These are phyloP conservation scores for Dactylonectria macrodidyma DNA, from an alignment of 2,329 filamentous ascomycete species.

Conservation along the genomic window DNA sequence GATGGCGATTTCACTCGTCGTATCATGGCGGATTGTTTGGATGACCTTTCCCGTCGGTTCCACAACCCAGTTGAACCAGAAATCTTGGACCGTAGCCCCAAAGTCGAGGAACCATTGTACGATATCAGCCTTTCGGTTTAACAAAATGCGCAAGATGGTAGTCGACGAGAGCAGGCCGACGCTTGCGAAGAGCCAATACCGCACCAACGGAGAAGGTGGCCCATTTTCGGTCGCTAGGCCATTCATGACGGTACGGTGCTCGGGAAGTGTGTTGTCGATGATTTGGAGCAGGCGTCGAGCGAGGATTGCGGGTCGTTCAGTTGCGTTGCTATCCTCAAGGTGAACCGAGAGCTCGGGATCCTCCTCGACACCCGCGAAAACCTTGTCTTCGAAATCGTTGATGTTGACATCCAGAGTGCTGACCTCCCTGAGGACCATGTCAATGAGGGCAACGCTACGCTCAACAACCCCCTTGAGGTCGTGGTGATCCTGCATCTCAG, in stretches of 20 bases:
- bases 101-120: slow-evolving; percentile 84
- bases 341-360: slow-evolving; percentile 72
- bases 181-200: slow-evolving; percentile 90
- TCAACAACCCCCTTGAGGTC: slow-evolving; percentile 82
- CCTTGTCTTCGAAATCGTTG: slow-evolving; percentile 75
- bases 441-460: slow-evolving; percentile 87
- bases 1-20: slow-evolving; percentile 93
- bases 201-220: slow-evolving; percentile 79
- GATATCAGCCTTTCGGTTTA: slow-evolving; percentile 83
- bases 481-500: slow-evolving; percentile 63
- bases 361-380: slow-evolving; percentile 74
- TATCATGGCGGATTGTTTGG: slow-evolving; percentile 92
- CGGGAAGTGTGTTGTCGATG: slow-evolving; percentile 77
- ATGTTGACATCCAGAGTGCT: slow-evolving; percentile 74
- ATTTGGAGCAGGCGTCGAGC: slow-evolving; percentile 78
- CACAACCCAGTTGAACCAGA: slow-evolving; percentile 97
- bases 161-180: slow-evolving; percentile 85
- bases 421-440: slow-evolving; percentile 84
- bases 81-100: slow-evolving; percentile 85
- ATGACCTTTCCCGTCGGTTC: slow-evolving; percentile 88
- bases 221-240: slow-evolving; percentile 76
- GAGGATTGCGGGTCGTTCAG: slow-evolving; percentile 70
- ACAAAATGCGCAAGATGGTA: slow-evolving; percentile 84
- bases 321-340: slow-evolving; percentile 60
- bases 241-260: slow-evolving; percentile 72